Conservation (phyloP, 164 flowering plant species). For the Tinospora cordifolia region DNA sequence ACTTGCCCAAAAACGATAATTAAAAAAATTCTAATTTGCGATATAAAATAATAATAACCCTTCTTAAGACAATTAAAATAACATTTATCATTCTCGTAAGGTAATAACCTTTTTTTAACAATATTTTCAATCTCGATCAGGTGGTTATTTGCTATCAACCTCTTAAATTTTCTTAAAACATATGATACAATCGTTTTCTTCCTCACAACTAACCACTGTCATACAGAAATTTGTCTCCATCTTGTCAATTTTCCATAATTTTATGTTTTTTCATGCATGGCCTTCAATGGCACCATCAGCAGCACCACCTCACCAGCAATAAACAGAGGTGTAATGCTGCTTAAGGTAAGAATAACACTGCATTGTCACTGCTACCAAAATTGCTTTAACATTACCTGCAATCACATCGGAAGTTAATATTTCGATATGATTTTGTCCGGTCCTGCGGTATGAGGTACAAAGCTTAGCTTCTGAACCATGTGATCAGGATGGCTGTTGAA, state of each 20-base stretch:
- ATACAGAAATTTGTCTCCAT: background rate
- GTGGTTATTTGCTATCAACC: background rate
- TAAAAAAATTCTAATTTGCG: too few relatives aligned
- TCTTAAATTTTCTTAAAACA: background rate
- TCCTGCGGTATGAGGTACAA: too few relatives aligned
- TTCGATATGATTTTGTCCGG: too few relatives aligned
- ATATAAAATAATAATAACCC: background rate
- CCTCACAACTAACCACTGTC: background rate
- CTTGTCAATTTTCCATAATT: background rate
- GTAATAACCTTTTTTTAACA: background rate
- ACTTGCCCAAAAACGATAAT: too few relatives aligned
- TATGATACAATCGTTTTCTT: background rate
- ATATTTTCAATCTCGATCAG: too few relatives aligned
- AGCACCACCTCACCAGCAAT: too few relatives aligned
- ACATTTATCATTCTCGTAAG: background rate
- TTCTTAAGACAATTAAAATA: background rate
- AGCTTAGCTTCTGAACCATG: too few relatives aligned
- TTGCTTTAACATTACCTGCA: background rate
- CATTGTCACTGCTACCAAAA: background rate
- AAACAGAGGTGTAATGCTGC: background rate
- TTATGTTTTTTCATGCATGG: background rate
- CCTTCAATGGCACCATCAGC: background rate
- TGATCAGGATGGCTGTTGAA: too few relatives aligned
- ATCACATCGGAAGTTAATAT: background rate
- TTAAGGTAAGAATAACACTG: background rate